Conservation (phyloP, 2,329 filamentous ascomycete species). For the Pestalotiopsis sp. region DNA sequence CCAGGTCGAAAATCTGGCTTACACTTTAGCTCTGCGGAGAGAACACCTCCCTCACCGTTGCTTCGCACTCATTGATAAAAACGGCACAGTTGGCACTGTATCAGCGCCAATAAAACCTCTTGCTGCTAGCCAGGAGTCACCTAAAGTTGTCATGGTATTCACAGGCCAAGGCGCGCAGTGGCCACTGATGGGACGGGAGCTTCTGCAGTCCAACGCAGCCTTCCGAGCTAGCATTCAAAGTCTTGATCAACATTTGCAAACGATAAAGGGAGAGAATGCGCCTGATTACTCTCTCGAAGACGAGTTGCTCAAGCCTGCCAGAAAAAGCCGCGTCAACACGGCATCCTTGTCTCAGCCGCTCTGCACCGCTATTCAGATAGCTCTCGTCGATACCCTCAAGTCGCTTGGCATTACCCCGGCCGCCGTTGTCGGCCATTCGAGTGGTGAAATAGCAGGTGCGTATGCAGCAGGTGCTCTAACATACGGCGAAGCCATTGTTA, state of each 20-base stretch:
- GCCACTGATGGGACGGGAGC: conserved; percentile 41
- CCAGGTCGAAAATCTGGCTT: background rate
- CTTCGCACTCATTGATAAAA: background rate
- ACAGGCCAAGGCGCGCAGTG: conserved; percentile 43
- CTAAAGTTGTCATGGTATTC: conserved; percentile 30
- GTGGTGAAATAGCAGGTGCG: no score
- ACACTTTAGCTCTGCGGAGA: background rate
- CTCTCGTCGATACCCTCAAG: conserved; percentile 33
- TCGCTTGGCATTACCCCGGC: conserved; percentile 25
- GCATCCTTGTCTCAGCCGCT: conserved; percentile 31
- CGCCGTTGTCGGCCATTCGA: no score
- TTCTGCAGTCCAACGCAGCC: conserved; percentile 36
- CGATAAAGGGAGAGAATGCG: background rate
- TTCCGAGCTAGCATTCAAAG: conserved; percentile 34
- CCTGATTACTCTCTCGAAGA: background rate
- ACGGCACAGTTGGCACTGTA: background rate
- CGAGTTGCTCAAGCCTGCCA: background rate
- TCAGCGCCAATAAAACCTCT: background rate
- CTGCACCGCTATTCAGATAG: conserved; percentile 42
- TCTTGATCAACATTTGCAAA: conserved; percentile 32
- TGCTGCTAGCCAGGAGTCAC: background rate
- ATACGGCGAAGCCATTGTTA: no score
- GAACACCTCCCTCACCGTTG: background rate
- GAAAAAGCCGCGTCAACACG: background rate
- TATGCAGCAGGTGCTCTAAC: no score